phyloP scores from a whole-genome alignment of 2,329 filamentous ascomycete species.

The Alternaria alternata region DNA sequence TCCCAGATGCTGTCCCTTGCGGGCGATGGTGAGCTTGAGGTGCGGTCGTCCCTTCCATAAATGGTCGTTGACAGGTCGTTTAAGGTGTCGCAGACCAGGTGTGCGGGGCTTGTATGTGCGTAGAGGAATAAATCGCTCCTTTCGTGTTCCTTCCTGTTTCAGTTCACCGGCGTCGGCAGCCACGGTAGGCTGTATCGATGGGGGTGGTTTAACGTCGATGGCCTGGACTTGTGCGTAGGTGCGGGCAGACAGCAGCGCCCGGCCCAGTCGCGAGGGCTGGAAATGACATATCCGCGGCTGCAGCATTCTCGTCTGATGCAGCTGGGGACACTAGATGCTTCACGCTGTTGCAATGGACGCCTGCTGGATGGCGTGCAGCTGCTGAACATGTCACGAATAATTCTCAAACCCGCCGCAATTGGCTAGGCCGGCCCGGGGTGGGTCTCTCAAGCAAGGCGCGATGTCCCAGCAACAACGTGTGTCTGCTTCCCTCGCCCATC shows the following conservation, averaged over 20 bases:
- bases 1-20: constrained; percentile 91
- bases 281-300: constrained; percentile 70
- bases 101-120: constrained; percentile 94
- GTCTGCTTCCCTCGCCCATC: constrained; percentile 19
- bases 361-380: constrained; percentile 30
- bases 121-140: constrained; percentile 59
- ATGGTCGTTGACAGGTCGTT: constrained; percentile 93
- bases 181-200: constrained; percentile 45
- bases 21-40: constrained; percentile 83
- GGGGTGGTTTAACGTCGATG: constrained; percentile 47
- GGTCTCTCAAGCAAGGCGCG: constrained; percentile 24
- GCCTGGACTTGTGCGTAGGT: constrained; percentile 60
- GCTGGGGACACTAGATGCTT: constrained; percentile 23
- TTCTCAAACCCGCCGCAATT: constrained; percentile 39
- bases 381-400: constrained; percentile 36
- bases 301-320: constrained; percentile 61
- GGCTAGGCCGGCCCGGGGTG: constrained; percentile 31
- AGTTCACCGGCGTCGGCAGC: constrained; percentile 36
- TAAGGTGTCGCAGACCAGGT: constrained; percentile 89
- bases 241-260: constrained; percentile 58
- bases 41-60: constrained; percentile 92
- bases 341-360: constrained; percentile 28
- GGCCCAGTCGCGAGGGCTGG: constrained; percentile 59
- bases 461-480: constrained; percentile 28
- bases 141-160: constrained; percentile 38